A percentile compares a stretch with the other conserved stretches of the same genome.
Evolutionary conservation across 495 filamentous ascomycete genomes (phyloP).

Genomic region (Neurospora cerealis): DNA sequence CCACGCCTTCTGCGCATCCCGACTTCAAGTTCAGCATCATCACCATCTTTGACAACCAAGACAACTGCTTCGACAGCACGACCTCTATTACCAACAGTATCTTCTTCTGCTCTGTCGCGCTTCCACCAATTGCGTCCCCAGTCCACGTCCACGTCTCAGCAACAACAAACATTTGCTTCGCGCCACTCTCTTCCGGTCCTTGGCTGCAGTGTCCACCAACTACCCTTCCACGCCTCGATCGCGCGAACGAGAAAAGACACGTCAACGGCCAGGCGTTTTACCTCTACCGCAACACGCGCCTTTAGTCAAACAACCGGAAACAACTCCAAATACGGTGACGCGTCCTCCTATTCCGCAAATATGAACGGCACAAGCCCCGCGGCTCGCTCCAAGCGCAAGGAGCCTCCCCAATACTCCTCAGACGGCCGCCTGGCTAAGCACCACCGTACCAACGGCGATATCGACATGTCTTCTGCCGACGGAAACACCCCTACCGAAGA

Average conservation of each 20-base stretch:
- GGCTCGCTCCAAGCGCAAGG: conserved; percentile 42
- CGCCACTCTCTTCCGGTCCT: background rate
- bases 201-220: background rate
- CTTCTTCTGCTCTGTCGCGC: background rate
- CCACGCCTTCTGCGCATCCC: background rate
- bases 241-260: background rate
- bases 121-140: background rate
- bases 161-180: background rate
- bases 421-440: conserved; percentile 41
- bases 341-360: conserved; percentile 7
- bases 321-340: background rate
- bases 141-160: background rate
- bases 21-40: background rate
- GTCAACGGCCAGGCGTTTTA: background rate
- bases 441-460: conserved; percentile 34
- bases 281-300: background rate
- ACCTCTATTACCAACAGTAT: background rate
- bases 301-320: background rate
- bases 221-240: background rate
- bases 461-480: conserved; percentile 30
- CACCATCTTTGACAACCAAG: background rate
- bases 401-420: conserved; percentile 22
- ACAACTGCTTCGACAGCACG: background rate
- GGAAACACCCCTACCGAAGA: conserved; percentile 38
- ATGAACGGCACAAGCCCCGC: conserved; percentile 31